A percentile compares a stretch with the other conserved stretches of the same genome.
These are phyloP conservation scores for Ulota crispa DNA, from an alignment of 225 moss, liverwort and hornwort genomes.

Conservation along the genomic window DNA sequence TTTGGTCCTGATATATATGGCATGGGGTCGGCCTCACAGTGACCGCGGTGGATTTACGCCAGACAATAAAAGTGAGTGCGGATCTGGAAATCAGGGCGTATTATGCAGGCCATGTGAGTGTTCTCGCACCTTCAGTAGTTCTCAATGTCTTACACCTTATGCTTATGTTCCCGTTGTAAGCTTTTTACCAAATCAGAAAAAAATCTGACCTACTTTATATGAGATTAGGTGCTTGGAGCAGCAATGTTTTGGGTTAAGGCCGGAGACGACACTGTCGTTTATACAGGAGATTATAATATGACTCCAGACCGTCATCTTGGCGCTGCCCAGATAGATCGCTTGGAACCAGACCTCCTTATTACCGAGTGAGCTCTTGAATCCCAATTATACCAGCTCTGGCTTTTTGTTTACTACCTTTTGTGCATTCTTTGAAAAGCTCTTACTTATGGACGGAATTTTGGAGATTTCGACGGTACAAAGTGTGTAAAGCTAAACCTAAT, in stretches of 20 bases:
- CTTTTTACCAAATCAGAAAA: background rate
- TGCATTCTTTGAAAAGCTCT: background rate
- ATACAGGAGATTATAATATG: slow-evolving; percentile 99
- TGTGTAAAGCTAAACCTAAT: background rate
- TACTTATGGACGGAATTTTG: background rate
- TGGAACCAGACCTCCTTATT: slow-evolving; percentile 94
- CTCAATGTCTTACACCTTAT: background rate
- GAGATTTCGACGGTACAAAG: background rate
- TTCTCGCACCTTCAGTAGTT: slow-evolving; percentile 12
- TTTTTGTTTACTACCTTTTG: background rate
- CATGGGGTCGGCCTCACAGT: slow-evolving; percentile 50
- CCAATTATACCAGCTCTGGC: background rate
- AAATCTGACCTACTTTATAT: slow-evolving; percentile 1
- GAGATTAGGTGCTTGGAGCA: slow-evolving; percentile 85
- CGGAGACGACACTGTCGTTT: slow-evolving; percentile 87
- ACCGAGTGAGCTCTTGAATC: slow-evolving; percentile 63
- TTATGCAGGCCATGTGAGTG: slow-evolving; percentile 96
- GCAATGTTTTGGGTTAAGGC: slow-evolving; percentile 97
- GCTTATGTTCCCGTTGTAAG: slow-evolving; percentile 2
- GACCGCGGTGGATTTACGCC: slow-evolving; percentile 89
- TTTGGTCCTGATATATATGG: slow-evolving; percentile 22
- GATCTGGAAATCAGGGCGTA: slow-evolving; percentile 90
- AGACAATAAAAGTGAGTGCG: slow-evolving; percentile 73
- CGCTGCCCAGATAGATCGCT: slow-evolving; percentile 93
- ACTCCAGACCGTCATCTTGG: slow-evolving; percentile 98